phyloP scores from a whole-genome alignment of 1,284 basidiomycete genomes.

The Testicularia cyperi region DNA sequence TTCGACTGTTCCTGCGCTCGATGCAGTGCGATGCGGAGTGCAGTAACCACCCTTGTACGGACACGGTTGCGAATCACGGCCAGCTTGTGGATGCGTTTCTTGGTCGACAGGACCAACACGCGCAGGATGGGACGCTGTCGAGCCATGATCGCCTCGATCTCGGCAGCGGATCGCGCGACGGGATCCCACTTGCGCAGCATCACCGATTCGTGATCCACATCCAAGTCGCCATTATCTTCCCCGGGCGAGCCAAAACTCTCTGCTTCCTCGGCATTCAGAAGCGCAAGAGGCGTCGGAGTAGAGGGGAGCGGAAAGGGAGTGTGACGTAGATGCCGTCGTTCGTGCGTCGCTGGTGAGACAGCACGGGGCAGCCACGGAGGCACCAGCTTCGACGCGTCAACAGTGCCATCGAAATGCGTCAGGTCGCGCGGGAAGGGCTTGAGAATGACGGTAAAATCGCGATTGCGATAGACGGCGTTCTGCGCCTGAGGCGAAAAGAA shows the following conservation, averaged over 20 bases:
- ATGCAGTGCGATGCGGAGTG: slow-evolving; percentile 21
- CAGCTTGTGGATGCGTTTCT: slow-evolving; percentile 46
- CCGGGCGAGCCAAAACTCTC: too few species aligned
- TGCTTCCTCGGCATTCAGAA: background rate
- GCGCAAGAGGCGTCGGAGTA: background rate
- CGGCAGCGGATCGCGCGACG: too few species aligned
- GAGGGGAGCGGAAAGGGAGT: background rate
- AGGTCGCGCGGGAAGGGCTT: slow-evolving; percentile 23
- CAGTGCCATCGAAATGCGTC: slow-evolving; percentile 1
- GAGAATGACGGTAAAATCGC: slow-evolving; percentile 19
- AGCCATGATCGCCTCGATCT: background rate
- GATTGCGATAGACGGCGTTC: background rate
- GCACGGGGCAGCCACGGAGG: slow-evolving; percentile 24
- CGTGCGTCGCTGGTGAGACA: slow-evolving; percentile 17
- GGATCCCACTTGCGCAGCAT: too few species aligned
- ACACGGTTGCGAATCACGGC: slow-evolving; percentile 44
- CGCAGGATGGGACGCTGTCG: slow-evolving; percentile 14
- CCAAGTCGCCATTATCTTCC: too few species aligned
- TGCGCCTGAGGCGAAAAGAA: slow-evolving; percentile 7
- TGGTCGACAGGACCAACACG: slow-evolving; percentile 31
- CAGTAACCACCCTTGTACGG: slow-evolving; percentile 27
- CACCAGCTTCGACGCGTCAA: slow-evolving; percentile 4
- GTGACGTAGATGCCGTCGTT: slow-evolving; percentile 12
- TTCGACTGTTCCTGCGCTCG: slow-evolving; percentile 1
- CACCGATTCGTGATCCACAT: too few species aligned